Percentiles rank a stretch among this genome's conserved stretches.
Conservation (phyloP, 1,139 yeast genomes). For the Eremothecium coryli region DNA sequence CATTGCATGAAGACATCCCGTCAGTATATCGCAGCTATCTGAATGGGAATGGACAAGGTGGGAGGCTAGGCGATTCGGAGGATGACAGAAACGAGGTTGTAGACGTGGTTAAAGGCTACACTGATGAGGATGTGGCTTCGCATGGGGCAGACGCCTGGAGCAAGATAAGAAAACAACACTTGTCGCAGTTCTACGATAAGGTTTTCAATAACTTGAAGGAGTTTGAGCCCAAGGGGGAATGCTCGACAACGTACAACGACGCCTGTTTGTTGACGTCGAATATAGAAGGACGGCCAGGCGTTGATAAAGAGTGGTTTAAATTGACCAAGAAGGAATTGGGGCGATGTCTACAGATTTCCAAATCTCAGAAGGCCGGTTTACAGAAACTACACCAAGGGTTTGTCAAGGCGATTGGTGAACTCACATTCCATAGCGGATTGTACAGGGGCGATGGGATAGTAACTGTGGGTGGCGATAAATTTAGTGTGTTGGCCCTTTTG, state of each 20-base stretch:
- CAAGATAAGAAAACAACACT: too few relatives aligned
- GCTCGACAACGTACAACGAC: conserved; percentile 16
- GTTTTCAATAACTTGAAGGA: conserved; percentile 20
- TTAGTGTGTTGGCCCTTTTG: conserved; percentile 61
- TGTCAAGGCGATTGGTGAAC: conserved; percentile 41
- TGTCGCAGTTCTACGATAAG: conserved; percentile 22
- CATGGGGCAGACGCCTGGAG: too few relatives aligned
- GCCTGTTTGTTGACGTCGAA: conserved; percentile 21
- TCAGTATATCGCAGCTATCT: neutral
- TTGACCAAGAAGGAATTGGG: conserved; percentile 19
- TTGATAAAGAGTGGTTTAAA: conserved; percentile 18
- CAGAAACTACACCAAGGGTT: conserved; percentile 45
- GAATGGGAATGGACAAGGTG: too few relatives aligned
- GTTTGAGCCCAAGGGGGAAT: conserved; percentile 22
- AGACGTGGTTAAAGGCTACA: too few relatives aligned
- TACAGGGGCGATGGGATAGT: conserved; percentile 71
- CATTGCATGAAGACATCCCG: neutral
- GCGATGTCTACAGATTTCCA: conserved; percentile 35
- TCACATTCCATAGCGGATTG: conserved; percentile 37
- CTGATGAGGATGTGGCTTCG: too few relatives aligned
- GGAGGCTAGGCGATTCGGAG: too few relatives aligned
- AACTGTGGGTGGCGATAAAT: conserved; percentile 73
- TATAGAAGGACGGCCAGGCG: conserved; percentile 23
- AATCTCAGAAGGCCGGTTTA: conserved; percentile 40
- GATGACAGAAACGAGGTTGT: too few relatives aligned